A percentile compares a stretch with the other conserved stretches of the same genome.
Conservation (phyloP, 441 rosid species). For the Populus tomentosa region DNA sequence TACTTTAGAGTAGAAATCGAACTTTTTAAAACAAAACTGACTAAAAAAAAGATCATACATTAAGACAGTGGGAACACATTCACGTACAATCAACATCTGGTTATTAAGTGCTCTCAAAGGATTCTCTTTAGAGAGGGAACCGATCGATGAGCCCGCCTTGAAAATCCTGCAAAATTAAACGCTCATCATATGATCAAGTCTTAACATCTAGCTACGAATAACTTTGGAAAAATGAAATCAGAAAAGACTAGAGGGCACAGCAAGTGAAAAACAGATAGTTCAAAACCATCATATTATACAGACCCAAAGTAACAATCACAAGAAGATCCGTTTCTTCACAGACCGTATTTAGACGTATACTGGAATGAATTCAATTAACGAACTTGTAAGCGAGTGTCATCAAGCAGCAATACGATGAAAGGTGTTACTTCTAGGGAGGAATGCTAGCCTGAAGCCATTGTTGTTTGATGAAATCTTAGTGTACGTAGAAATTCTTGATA, state of each 20-base stretch:
- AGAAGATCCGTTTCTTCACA: conserved; percentile 59
- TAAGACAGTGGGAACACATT: neutral
- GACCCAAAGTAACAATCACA: conserved; percentile 65
- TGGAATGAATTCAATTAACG: conserved; percentile 29
- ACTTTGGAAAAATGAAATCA: neutral
- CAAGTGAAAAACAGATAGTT: neutral
- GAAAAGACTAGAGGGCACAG: neutral
- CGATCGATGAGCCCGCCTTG: conserved; percentile 47
- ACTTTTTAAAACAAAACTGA: no score
- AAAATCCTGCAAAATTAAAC: conserved; percentile 54
- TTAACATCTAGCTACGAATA: neutral
- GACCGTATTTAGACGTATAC: conserved; percentile 35
- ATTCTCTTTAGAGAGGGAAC: conserved; percentile 42
- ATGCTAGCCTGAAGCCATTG: neutral
- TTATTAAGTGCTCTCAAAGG: conserved; percentile 10
- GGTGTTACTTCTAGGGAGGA: neutral
- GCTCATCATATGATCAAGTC: neutral
- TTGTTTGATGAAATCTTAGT: no score
- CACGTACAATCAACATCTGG: neutral
- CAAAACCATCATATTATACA: conserved; percentile 9
- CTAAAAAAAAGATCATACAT: no score
- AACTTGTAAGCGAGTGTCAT: neutral
- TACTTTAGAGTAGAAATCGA: no score
- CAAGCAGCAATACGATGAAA: neutral
- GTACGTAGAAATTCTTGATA: no score